phyloP scores from a whole-genome alignment of 176 grass and related monocot genomes.

The Elaeis guineensis region DNA sequence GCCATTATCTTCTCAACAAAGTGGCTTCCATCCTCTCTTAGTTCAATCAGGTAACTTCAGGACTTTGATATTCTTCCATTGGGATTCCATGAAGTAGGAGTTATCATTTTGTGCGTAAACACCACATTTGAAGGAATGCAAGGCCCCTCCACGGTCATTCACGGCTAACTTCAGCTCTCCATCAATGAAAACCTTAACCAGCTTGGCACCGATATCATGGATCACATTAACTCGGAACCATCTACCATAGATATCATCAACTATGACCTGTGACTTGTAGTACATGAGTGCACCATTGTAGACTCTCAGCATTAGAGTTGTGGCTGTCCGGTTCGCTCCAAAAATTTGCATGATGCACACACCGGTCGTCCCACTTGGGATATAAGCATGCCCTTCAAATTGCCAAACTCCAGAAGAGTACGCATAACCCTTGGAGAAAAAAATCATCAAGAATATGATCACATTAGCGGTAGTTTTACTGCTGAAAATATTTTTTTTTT shows the following conservation, averaged over 20 bases:
- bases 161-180: too few species aligned
- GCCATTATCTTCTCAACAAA: too few species aligned
- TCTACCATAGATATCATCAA: slow-evolving; percentile 16
- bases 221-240: slow-evolving; percentile 55
- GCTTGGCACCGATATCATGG: slow-evolving; percentile 23
- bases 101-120: slow-evolving; percentile 21
- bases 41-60: background rate
- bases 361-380: slow-evolving; percentile 25
- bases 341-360: slow-evolving; percentile 49
- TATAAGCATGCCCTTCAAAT: slow-evolving; percentile 41
- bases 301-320: slow-evolving; percentile 49
- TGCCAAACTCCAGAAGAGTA: slow-evolving; percentile 41
- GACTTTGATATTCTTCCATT: slow-evolving; percentile 21
- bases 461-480: too few species aligned
- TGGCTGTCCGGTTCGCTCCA: slow-evolving; percentile 7
- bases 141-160: too few species aligned
- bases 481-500: too few species aligned
- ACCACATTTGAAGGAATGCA: too few species aligned
- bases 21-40: too few species aligned
- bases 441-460: too few species aligned
- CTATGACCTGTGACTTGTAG: slow-evolving; percentile 28
- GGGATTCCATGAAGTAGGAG: slow-evolving; percentile 23
- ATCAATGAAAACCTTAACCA: too few species aligned
- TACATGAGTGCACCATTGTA: slow-evolving; percentile 28
- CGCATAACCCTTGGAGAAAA: slow-evolving; percentile 19